These are phyloP conservation scores for Solanum bulbocastanum DNA, from an alignment of 257 asterid genomes.

Conservation along the genomic window DNA sequence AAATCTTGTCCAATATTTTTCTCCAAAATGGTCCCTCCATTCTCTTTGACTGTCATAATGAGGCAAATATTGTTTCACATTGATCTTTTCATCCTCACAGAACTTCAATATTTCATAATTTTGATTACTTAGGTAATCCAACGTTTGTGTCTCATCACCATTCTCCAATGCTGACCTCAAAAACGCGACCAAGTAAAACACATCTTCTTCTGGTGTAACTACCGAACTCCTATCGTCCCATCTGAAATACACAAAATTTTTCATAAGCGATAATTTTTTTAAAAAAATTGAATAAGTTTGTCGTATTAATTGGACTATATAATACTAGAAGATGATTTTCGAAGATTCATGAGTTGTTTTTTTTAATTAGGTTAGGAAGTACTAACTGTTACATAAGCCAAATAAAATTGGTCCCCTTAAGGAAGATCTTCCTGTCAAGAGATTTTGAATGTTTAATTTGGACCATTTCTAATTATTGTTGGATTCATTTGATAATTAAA, in stretches of 20 bases:
- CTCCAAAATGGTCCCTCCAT: constrained; percentile 60
- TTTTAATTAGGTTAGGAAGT: neutral
- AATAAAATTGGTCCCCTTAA: neutral
- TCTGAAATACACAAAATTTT: constrained; percentile 8
- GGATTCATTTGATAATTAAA: neutral
- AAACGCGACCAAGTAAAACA: constrained; percentile 66
- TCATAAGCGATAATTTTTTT: neutral
- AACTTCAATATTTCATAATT: constrained; percentile 40
- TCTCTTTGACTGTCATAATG: constrained; percentile 53
- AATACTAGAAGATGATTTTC: neutral
- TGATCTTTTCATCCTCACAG: constrained; percentile 34
- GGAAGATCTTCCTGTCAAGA: constrained; percentile 18
- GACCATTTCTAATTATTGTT: constrained; percentile 6
- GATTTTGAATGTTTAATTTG: constrained; percentile 14
- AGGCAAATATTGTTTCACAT: constrained; percentile 65
- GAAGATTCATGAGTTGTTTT: neutral
- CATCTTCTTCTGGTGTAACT: constrained; percentile 64
- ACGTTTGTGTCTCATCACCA: constrained; percentile 42
- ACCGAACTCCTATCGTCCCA: constrained; percentile 55
- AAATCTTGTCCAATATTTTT: constrained; percentile 41
- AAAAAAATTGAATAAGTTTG: neutral
- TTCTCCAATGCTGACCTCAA: constrained; percentile 52
- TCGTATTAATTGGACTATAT: neutral
- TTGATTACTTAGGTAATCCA: constrained; percentile 43
- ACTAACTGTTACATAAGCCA: neutral